Percentiles rank a stretch among this genome's conserved stretches.
Conservation (phyloP, 2,329 filamentous ascomycete species). For the Cadophora luteo-olivacea region DNA sequence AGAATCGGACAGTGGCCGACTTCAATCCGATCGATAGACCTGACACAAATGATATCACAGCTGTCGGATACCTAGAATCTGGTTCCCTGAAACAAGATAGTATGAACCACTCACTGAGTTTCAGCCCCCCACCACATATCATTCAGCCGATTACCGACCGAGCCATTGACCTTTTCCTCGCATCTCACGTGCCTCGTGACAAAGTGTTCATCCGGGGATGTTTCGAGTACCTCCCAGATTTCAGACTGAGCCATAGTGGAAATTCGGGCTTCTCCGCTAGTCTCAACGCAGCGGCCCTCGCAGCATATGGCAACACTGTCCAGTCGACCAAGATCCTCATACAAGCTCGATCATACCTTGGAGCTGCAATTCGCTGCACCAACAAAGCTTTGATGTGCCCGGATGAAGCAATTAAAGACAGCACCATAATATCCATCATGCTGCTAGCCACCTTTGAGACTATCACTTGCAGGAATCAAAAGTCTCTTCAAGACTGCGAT, state of each 20-base stretch:
- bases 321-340: constrained; percentile 49
- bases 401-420: constrained; percentile 8
- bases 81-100: not conserved
- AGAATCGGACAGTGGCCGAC: not conserved
- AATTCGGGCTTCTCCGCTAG: constrained; percentile 11
- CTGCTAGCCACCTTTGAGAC: constrained; percentile 7
- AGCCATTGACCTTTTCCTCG: not conserved
- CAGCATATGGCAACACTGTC: constrained; percentile 52
- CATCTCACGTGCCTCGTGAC: not conserved
- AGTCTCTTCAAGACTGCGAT: not conserved
- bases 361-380: not conserved
- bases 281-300: constrained; percentile 59
- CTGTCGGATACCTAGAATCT: not conserved
- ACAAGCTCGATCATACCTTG: constrained; percentile 32
- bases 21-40: not conserved
- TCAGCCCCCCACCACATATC: not conserved
- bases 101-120: not conserved
- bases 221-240: constrained; percentile 6
- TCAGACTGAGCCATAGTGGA: not conserved
- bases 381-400: constrained; percentile 6
- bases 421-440: constrained; percentile 7
- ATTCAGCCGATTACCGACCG: not conserved
- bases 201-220: constrained; percentile 1
- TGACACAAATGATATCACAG: not conserved
- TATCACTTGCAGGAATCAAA: constrained; percentile 6